These are phyloP conservation scores for Aechmea fasciata DNA, from an alignment of 176 grass and related monocot species.

Conservation along the genomic window DNA sequence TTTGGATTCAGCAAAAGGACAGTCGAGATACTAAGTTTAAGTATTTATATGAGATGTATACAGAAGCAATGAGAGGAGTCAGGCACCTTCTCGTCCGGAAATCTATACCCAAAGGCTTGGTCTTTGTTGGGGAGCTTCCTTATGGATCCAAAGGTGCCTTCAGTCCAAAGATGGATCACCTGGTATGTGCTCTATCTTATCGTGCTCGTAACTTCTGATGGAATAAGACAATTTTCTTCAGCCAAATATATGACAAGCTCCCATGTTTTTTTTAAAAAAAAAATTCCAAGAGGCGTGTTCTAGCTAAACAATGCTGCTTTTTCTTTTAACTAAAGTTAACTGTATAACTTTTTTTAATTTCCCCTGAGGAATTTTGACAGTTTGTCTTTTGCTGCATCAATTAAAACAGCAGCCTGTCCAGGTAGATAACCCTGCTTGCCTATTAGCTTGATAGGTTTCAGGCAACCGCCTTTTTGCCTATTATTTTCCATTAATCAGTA, in stretches of 20 bases:
- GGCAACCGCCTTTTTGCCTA: no score
- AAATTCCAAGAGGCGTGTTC: no score
- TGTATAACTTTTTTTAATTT: no score
- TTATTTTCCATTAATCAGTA: no score
- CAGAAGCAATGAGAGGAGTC: slow-evolving; percentile 86
- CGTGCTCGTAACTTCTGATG: neutral
- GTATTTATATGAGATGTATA: slow-evolving; percentile 90
- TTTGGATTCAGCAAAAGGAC: slow-evolving; percentile 82
- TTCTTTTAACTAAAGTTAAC: no score
- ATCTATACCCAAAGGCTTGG: slow-evolving; percentile 75
- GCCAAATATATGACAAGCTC: neutral
- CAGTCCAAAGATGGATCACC: slow-evolving; percentile 99
- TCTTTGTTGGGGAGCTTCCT: slow-evolving; percentile 95
- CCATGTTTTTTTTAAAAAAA: neutral
- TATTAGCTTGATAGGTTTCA: no score
- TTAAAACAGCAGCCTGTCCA: no score
- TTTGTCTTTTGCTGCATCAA: no score
- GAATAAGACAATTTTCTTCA: neutral
- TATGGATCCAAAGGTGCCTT: slow-evolving; percentile 56
- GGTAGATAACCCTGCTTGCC: no score
- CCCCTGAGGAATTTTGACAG: no score
- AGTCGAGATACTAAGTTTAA: slow-evolving; percentile 46
- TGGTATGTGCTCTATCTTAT: slow-evolving; percentile 40
- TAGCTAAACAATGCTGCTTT: no score
- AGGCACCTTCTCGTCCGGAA: slow-evolving; percentile 86